Base-by-base conservation (phyloP, 139 green algal species). In the Monoraphidium neglectum region DNA sequence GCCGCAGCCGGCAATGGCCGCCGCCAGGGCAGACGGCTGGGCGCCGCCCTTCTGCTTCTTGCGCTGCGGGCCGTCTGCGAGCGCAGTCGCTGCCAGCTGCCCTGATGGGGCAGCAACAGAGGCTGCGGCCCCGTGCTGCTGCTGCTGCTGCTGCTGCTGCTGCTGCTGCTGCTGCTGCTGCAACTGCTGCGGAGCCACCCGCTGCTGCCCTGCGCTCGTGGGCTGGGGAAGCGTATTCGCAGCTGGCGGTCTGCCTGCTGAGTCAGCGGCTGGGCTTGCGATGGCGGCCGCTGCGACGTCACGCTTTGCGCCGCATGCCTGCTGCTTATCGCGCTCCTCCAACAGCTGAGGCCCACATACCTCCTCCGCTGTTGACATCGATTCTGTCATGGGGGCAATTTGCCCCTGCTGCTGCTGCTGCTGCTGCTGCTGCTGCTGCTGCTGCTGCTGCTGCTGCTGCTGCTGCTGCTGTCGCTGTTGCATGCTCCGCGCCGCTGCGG, bases 401-500 rank as follows among this genome's bases (percentile, higher is more conserved):
- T 8, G 54, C 54, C 21, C 21, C 54, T 30, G 24, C 21, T 10
- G 21, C 21, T 4, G 21, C 21, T 16, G 12, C 54, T 30, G 54
- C 54, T 16, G 12, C 24, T 10, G 21, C 54, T 10, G 21, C 54
- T 6, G 54, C 54, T 8, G 54, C 54, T 6, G 12, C 54, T 33
- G 54, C 54, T 8, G 54, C 24, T 16, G 21, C 24, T 15, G 21
- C 54, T 16, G 54, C 21, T 4, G 21, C 54, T 26, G 54, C 54
- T 6, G 21, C 54, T 16, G 54, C 54, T 6, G 21, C 21, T 16
- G 21, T 16, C 54, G 54, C 54, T 8, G 12, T 47, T 35, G 61
- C 73, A 26, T 49, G 26, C 5, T 47, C 73, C n/a, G 65, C 64
- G 10, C 73, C n/a, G 63, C 62, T 47, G 73, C 73, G 35, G 71